Base-by-base conservation (phyloP, 768 basidiomycete species). In the Albatrellus ellisii region DNA sequence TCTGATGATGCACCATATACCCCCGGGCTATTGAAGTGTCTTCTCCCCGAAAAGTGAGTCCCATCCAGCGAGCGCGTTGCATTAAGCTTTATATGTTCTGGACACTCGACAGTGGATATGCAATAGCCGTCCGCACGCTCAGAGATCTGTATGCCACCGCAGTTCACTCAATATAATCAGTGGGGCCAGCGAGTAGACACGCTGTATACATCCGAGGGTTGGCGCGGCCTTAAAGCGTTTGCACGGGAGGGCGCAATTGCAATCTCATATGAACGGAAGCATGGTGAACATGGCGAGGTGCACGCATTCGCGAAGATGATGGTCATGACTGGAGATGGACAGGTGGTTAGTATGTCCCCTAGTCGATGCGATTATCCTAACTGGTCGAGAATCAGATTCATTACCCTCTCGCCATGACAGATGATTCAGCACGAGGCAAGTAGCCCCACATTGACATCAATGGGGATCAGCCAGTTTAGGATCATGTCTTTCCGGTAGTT, bases 351-450 rank as follows among this genome's bases (percentile, higher is more conserved):
- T 58, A 20, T 36, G 18, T 42, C 26, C 27, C 9, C 15, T 21
- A 26, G 32, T 8, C 10, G 25, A 6, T 22, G 36, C 26, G 8
- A 20, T 38, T 25, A 14, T 22, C 29, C 6, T 28, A 17, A 3
- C 12, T 41, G 21, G 18, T 17, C 12, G 2, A 21, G 29, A 15
- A n/a, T 9, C 35, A 80, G 75, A 66, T 79, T 7, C 72, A 77
- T 44, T 87, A 83, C 44, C 85, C 85, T 1, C 57, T 83, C 43
- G 75, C 74, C 27, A 87, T 88, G 85, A 79, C 81, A 0, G 84
- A 88, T 54, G 84, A 84, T 0, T 68, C 69, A 27, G 82, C 84
- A 6, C 64, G 83, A 52, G 66, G 72, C 70, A 29, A 27, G 59
- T 46, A 21, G 10, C 11, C 14, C 27, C 11, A 12, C 18, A 4